Percentiles rank a stretch among this genome's conserved stretches.
These are phyloP conservation scores for Volutella citrinella DNA, from an alignment of 2,329 filamentous ascomycete genomes.

Conservation along the genomic window DNA sequence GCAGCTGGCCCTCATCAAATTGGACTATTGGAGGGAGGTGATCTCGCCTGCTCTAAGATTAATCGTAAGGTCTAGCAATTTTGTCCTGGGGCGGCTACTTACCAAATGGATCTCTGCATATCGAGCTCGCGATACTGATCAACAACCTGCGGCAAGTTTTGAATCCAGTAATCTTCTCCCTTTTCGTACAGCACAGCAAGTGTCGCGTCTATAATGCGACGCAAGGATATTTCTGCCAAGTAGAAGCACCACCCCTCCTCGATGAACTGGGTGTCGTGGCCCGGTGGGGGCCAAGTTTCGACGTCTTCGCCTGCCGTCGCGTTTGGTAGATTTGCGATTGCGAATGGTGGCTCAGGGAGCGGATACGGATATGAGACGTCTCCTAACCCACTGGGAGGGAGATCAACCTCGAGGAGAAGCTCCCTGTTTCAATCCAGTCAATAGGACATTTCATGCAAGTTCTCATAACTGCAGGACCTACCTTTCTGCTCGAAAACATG, in stretches of 20 bases:
- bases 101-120: slow-evolving; percentile 11
- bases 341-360: slow-evolving; percentile 13
- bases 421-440: not conserved
- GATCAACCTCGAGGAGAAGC: slow-evolving; percentile 7
- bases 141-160: slow-evolving; percentile 5
- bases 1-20: slow-evolving; percentile 6
- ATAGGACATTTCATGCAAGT: not conserved
- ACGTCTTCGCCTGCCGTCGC: too few species aligned
- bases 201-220: slow-evolving; percentile 16
- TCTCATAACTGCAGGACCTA: too few species aligned
- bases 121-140: slow-evolving; percentile 8
- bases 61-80: not conserved
- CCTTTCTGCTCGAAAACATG: slow-evolving; percentile 20
- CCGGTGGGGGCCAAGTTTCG: too few species aligned
- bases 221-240: slow-evolving; percentile 18
- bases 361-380: slow-evolving; percentile 17
- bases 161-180: slow-evolving; percentile 11
- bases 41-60: slow-evolving; percentile 1
- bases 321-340: not conserved
- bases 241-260: slow-evolving; percentile 21
- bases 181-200: slow-evolving; percentile 5
- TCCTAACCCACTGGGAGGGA: slow-evolving; percentile 12
- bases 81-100: too few species aligned
- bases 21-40: slow-evolving; percentile 10
- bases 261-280: slow-evolving; percentile 1